A percentile compares a stretch with the other conserved stretches of the same genome.
These are phyloP conservation scores for Closterium sp. DNA, from an alignment of 139 green algal genomes.

Conservation along the genomic window DNA sequence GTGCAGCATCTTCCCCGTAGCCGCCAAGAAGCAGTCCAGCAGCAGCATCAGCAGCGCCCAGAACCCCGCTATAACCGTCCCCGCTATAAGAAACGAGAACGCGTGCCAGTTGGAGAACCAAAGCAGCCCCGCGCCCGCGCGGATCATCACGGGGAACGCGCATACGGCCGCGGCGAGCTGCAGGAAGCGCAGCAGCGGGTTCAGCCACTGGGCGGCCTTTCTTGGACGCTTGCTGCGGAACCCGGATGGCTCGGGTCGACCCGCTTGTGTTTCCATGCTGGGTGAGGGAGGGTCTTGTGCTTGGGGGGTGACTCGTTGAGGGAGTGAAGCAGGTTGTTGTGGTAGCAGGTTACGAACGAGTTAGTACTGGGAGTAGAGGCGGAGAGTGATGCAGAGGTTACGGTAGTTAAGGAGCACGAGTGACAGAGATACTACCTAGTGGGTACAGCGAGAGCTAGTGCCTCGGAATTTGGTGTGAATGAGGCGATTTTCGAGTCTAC, in stretches of 20 bases:
- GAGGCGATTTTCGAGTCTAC: too few species aligned
- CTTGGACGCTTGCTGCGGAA: background rate
- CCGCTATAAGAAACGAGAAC: constrained; percentile 9
- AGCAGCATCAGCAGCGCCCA: constrained; percentile 19
- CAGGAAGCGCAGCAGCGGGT: background rate
- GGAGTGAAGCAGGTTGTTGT: background rate
- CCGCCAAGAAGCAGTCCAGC: constrained; percentile 1
- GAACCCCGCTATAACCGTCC: constrained; percentile 12
- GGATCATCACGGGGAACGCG: background rate
- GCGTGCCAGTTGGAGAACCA: background rate
- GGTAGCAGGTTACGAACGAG: too few species aligned
- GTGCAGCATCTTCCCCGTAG: background rate
- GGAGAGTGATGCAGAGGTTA: too few species aligned
- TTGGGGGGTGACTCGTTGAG: background rate
- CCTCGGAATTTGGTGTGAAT: too few species aligned
- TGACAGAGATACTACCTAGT: too few species aligned
- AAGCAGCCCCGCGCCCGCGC: background rate
- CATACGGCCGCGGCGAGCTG: background rate
- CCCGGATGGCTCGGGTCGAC: background rate
- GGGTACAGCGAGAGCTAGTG: too few species aligned
- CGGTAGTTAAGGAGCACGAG: too few species aligned
- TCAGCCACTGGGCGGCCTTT: background rate
- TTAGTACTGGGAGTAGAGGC: too few species aligned
- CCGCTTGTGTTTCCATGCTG: background rate
- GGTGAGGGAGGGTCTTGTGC: background rate